Base-by-base conservation (phyloP, 306 rosid species). In the Dalbergia oliveri region DNA sequence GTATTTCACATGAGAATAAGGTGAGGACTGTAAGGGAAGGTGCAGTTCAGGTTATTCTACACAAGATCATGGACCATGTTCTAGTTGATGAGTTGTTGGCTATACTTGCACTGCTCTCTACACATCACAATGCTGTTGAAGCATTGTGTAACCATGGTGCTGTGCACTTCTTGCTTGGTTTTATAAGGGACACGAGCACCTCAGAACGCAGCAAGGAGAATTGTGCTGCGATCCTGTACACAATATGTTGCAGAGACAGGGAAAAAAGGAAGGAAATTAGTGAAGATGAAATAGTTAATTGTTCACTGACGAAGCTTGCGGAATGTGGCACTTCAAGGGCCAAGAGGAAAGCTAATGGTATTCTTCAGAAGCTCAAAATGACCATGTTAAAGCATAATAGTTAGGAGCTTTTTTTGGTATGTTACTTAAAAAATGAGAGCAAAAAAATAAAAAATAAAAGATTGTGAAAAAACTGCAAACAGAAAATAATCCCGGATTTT, bases 311-410 rank as follows among this genome's bases (percentile, higher is more conserved):
- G 2, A 23, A 50, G 43, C 88, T 91, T 73, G 83, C 87, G 7
- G 65, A 43, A 23, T 66, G 2, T 12, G 92, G 90, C 23, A 83
- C 85, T 58, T 45, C 82, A 21, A 81, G 97, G 76, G 93, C 93
- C 13, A 86, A 56, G 57, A 88, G 88, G 80, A 91, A 89, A 80
- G 93, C 92, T 23, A 41, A 0, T 1, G 85, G 75, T 61, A 77
- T 91, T 43, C 87, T 91, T 67, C 83, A 81, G 21, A 84, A 76
- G 69, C 69, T 91, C 61, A 5, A 16, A 10, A 47, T 47, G 15
- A 47, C 53, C 53, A 2, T 47, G 53, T 47, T 47, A 12, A 47
- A 47, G 53, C 50, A 44, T 44, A 9, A 2, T 47, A 10, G 11
- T 12, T 10, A 47, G 53, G 14, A 10, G 0, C 53, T 47, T 47